Base-by-base conservation (phyloP, 164 flowering plant species). In the Chimonanthus praecox region DNA sequence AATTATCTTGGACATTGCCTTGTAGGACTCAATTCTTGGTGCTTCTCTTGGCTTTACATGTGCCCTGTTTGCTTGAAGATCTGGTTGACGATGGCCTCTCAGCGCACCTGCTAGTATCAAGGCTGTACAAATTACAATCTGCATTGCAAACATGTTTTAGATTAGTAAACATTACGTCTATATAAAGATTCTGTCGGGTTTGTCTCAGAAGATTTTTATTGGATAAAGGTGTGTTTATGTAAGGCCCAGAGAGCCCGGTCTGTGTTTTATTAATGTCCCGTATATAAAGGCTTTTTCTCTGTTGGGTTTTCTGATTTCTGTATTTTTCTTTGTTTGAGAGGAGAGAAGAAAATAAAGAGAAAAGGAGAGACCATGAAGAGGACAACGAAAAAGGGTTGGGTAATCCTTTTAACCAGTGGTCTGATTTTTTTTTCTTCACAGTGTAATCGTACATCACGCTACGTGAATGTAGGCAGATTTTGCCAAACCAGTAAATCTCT, bases 1-100 rank as follows among this genome's bases (percentile, higher is more conserved):
- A 5, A 65, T 16, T 75, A 11, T 72, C 54, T 72, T 72, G 20
- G 49, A 66, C 67, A 45, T 72, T 2, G 65, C 68, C 74, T 47
- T 72, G 68, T 72, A 72, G 16, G 67, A 63, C 49, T 72, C 71
- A 48, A 44, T 44, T 44, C 47, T 66, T 2, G 68, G 68, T 43
- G 68, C 68, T 44, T 43, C 47, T 63, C 3, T 54, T 9, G 16
- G 48, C 13, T 16, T 9, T 45, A 44, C 16, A 4, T 44, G 68
- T 45, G 44, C 47, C 15, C 68, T 43, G 11, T 44, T 66, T 45
- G 44, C 48, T 45, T 45, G 44, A 45, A 44, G 43, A 48, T 66
- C 18, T 6, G 11, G 68, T 66, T 44, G 68, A 6, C 68, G 45
- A 11, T 66, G 8, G 8, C 68, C 68, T 48, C 68, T 33, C 4